Conservation (phyloP, 225 moss, liverwort and hornwort genomes). For the Bryoerythrophyllum caledonicum region DNA sequence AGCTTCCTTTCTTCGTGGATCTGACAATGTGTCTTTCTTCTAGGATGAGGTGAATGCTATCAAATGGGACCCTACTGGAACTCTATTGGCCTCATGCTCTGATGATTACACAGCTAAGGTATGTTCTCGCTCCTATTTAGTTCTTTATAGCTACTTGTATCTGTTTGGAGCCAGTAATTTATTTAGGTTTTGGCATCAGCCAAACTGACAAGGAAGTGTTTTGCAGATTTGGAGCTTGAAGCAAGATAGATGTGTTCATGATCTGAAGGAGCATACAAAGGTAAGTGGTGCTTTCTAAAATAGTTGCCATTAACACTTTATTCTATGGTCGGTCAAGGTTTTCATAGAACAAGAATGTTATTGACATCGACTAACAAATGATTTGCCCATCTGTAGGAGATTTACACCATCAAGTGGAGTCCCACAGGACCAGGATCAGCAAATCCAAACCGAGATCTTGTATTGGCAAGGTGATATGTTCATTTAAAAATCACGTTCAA, state of each 20-base stretch:
- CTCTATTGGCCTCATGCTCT: constrained; percentile 92
- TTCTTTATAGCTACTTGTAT: not conserved
- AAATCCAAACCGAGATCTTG: constrained; percentile 89
- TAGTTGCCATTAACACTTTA: not conserved
- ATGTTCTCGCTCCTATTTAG: constrained; percentile 6
- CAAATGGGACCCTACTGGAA: constrained; percentile 98
- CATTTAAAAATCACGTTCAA: not conserved
- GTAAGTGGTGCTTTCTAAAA: constrained; percentile 30
- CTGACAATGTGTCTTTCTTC: constrained; percentile 11
- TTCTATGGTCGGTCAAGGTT: not conserved
- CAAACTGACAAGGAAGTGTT: constrained; percentile 14
- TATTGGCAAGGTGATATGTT: constrained; percentile 75
- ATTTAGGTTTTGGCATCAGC: constrained; percentile 16
- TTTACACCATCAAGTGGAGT: constrained; percentile 99
- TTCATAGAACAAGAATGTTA: not conserved
- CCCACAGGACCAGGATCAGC: constrained; percentile 92
- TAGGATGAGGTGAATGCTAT: constrained; percentile 99
- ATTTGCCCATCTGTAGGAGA: constrained; percentile 59
- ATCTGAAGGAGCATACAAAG: constrained; percentile 95
- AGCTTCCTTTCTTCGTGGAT: constrained; percentile 5
- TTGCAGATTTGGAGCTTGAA: constrained; percentile 97
- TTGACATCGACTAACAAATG: not conserved
- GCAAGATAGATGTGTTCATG: constrained; percentile 94
- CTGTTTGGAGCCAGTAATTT: not conserved
- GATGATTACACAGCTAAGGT: constrained; percentile 99